Conservation (phyloP, 352 stramenopile species). For the Pythium phragmitis region DNA sequence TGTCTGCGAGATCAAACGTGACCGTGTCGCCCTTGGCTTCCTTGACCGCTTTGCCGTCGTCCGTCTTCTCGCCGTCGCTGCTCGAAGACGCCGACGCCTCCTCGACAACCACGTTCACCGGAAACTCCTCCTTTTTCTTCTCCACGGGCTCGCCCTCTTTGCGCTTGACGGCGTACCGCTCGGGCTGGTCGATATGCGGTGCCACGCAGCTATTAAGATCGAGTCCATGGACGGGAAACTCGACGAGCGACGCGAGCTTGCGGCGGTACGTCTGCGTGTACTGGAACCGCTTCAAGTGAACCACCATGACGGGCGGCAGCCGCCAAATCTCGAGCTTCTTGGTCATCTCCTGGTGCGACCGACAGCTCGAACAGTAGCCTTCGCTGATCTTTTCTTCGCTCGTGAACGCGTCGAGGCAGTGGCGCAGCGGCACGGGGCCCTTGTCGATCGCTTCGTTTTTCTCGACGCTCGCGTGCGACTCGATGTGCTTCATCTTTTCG, state of each 20-base stretch:
- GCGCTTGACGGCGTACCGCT: constrained; percentile 75
- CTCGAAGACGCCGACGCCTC: constrained; percentile 8
- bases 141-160: constrained; percentile 22
- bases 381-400: constrained; percentile 87
- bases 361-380: constrained; percentile 97
- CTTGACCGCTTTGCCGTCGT: background rate
- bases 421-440: constrained; percentile 74
- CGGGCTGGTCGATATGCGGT: constrained; percentile 73
- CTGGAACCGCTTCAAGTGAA: constrained; percentile 99
- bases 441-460: constrained; percentile 88
- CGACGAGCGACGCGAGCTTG: constrained; percentile 90
- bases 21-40: constrained; percentile 18
- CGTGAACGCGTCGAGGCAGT: constrained; percentile 86
- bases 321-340: constrained; percentile 99
- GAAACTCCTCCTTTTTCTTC: constrained; percentile 15
- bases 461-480: constrained; percentile 76
- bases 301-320: constrained; percentile 95
- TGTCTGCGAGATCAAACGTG: constrained; percentile 12
- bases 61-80: too few species aligned
- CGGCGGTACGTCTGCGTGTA: constrained; percentile 93
- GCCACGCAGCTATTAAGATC: constrained; percentile 92
- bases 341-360: constrained; percentile 94
- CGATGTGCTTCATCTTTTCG: constrained; percentile 86
- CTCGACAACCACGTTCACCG: constrained; percentile 7
- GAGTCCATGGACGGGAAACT: constrained; percentile 95